Conservation (phyloP, 768 basidiomycete species). For the Rhodosporidiobolus odoratus region DNA sequence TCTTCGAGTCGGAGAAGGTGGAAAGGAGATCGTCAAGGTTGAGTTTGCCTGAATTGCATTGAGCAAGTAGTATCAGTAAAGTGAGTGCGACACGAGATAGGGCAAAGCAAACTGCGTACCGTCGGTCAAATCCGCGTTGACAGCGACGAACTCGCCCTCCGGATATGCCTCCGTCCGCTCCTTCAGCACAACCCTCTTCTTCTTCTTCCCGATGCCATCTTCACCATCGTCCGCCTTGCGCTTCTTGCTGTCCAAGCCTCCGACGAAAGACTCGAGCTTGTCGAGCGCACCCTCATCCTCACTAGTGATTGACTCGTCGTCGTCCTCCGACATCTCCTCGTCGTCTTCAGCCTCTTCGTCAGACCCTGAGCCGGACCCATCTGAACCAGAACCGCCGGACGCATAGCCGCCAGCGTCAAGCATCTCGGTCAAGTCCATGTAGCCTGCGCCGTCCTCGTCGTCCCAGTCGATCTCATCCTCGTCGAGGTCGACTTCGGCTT, state of each 20-base stretch:
- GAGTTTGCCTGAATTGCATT: slow-evolving; percentile 26
- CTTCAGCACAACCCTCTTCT: slow-evolving; percentile 57
- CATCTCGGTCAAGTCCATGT: slow-evolving; percentile 48
- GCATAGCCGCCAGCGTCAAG: slow-evolving; percentile 50
- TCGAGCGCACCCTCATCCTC: slow-evolving; percentile 53
- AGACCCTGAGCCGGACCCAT: slow-evolving; percentile 46
- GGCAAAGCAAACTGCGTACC: slow-evolving; percentile 8
- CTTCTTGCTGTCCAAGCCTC: slow-evolving; percentile 70
- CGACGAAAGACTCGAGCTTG: slow-evolving; percentile 67
- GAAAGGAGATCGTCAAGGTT: slow-evolving; percentile 38
- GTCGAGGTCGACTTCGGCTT: slow-evolving; percentile 40
- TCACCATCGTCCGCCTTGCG: slow-evolving; percentile 46
- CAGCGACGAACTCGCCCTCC: slow-evolving; percentile 67
- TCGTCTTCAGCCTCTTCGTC: slow-evolving; percentile 53
- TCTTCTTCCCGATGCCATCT: slow-evolving; percentile 50
- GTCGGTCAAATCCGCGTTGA: slow-evolving; percentile 40
- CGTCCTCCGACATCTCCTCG: slow-evolving; percentile 45
- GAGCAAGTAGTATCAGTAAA: neutral
- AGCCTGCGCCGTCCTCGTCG: slow-evolving; percentile 46
- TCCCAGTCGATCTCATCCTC: slow-evolving; percentile 46
- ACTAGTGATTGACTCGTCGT: slow-evolving; percentile 42
- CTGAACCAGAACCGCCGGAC: slow-evolving; percentile 43
- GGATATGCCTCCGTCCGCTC: slow-evolving; percentile 73
- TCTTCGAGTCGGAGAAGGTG: slow-evolving; percentile 44
- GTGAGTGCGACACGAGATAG: neutral